Conservation (phyloP, 1,284 basidiomycete species). For the Cutaneotrichosporon sp. region DNA sequence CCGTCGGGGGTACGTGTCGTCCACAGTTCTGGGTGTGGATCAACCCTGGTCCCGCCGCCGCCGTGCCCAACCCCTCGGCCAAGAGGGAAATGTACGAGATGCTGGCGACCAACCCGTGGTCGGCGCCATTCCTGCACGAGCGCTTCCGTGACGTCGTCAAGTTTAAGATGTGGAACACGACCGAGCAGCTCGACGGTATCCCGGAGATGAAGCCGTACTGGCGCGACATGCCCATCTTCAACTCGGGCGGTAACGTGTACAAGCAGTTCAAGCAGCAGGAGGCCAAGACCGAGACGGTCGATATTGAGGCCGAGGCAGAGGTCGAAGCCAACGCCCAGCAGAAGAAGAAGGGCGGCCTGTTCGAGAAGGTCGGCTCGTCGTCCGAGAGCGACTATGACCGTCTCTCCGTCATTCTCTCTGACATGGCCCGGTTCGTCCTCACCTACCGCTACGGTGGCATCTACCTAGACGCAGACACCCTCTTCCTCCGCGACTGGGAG, state of each 20-base stretch:
- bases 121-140: constrained; percentile 72
- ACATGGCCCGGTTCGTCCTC: constrained; percentile 80
- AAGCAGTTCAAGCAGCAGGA: constrained; percentile 28
- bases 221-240: constrained; percentile 64
- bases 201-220: constrained; percentile 72
- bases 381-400: constrained; percentile 70
- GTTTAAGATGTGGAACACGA: constrained; percentile 87
- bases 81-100: constrained; percentile 62
- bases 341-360: constrained; percentile 57
- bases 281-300: constrained; percentile 28
- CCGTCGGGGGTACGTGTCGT: constrained; percentile 54
- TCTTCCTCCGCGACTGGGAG: constrained; percentile 85
- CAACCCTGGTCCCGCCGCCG: constrained; percentile 62
- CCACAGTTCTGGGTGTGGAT: constrained; percentile 86
- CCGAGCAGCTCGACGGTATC: constrained; percentile 75
- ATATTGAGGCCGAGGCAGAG: constrained; percentile 1
- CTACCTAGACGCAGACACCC: constrained; percentile 80
- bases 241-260: constrained; percentile 66
- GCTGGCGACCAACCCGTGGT: constrained; percentile 73
- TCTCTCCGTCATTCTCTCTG: constrained; percentile 73
- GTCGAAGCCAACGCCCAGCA: constrained; percentile 2
- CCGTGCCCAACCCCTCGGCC: constrained; percentile 67
- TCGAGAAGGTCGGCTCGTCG: constrained; percentile 69
- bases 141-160: constrained; percentile 73
- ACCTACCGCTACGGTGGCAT: constrained; percentile 80